Conservation (phyloP, 2,329 filamentous ascomycete species). For the Cordyceps javanica region DNA sequence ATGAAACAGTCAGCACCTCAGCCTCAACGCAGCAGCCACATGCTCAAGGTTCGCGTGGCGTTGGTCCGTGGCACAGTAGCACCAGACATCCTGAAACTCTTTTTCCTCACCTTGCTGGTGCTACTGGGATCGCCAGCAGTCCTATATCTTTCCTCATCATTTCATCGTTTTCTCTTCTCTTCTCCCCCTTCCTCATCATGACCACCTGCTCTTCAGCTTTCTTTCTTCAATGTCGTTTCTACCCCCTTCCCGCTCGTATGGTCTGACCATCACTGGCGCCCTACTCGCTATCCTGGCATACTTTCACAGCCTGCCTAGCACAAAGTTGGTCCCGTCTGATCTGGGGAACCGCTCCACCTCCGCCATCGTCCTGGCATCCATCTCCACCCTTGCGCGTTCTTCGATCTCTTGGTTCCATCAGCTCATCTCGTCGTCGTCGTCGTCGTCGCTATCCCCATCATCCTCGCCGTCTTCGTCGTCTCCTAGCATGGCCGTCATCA, state of each 20-base stretch:
- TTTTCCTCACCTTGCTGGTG: background rate
- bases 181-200: background rate
- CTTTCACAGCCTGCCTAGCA: background rate
- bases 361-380: background rate
- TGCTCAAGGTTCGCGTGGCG: background rate
- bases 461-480: background rate
- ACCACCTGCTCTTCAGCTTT: background rate
- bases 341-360: constrained; percentile 7
- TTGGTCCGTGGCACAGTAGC: background rate
- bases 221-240: background rate
- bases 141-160: background rate
- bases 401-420: constrained; percentile 4
- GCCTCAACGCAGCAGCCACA: background rate
- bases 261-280: background rate
- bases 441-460: background rate
- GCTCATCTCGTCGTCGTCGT: background rate
- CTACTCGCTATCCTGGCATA: background rate
- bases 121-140: background rate
- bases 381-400: background rate
- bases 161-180: background rate
- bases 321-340: background rate
- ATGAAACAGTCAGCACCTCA: background rate
- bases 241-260: background rate
- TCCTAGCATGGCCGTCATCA: background rate
- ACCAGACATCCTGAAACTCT: background rate